Evolutionary conservation across 768 basidiomycete genomes (phyloP).

Genomic region (Collybiopsis confluens): DNA sequence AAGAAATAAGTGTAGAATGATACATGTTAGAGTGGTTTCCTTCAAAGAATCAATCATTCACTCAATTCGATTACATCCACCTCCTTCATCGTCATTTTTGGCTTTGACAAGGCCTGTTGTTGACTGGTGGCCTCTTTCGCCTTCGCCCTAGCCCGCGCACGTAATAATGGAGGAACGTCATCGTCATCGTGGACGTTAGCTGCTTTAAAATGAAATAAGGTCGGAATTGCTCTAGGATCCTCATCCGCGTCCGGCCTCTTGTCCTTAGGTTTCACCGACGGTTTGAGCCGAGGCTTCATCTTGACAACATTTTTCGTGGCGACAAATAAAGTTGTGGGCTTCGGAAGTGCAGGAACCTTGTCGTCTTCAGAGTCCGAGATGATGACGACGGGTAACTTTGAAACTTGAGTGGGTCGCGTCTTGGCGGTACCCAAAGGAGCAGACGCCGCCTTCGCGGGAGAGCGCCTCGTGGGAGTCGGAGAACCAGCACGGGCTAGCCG

Average conservation of each 20-base stretch:
- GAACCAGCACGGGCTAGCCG: not conserved
- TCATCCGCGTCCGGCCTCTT: too few relatives aligned
- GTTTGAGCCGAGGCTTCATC: too few relatives aligned
- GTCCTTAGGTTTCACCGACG: too few relatives aligned
- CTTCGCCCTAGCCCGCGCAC: not conserved
- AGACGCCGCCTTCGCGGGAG: not conserved
- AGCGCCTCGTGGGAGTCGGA: constrained; percentile 1
- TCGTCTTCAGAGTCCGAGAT: constrained; percentile 1
- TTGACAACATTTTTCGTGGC: too few relatives aligned
- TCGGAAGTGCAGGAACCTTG: not conserved
- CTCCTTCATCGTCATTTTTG: not conserved
- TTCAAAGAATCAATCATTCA: too few relatives aligned
- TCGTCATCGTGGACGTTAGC: not conserved
- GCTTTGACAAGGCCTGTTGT: not conserved
- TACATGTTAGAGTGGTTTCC: too few relatives aligned
- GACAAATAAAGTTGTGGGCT: not conserved
- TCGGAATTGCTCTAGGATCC: too few relatives aligned
- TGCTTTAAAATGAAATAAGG: too few relatives aligned
- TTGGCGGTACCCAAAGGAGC: not conserved
- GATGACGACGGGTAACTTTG: not conserved
- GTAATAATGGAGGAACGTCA: not conserved
- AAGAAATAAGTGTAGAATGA: too few relatives aligned
- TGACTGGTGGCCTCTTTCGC: not conserved
- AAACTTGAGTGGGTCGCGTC: not conserved
- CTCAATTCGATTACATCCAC: constrained; percentile 3